These are phyloP conservation scores for Oenanthe javanica DNA, from an alignment of 140 eudicot species.

Conservation along the genomic window DNA sequence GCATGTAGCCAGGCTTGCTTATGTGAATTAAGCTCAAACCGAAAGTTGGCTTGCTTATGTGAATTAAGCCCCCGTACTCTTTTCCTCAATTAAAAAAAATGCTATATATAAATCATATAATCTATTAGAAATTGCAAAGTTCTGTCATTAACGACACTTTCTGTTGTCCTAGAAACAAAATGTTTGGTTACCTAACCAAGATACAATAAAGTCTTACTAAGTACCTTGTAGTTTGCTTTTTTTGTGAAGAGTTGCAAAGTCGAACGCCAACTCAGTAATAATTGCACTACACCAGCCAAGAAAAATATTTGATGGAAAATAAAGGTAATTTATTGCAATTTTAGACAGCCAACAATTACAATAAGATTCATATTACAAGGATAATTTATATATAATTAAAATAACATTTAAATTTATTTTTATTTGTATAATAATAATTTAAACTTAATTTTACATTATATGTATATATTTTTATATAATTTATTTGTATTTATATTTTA, in stretches of 20 bases:
- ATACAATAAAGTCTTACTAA: neutral
- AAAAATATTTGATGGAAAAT: slow-evolving; percentile 28
- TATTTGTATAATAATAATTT: too few species aligned
- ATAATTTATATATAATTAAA: neutral
- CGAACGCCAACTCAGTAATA: slow-evolving; percentile 43
- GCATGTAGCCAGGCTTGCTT: neutral
- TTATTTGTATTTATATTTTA: too few species aligned
- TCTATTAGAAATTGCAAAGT: neutral
- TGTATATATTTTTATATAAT: too few species aligned
- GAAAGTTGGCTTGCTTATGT: too few species aligned
- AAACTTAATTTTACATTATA: too few species aligned
- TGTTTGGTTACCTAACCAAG: neutral
- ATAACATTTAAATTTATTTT: neutral
- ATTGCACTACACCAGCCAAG: slow-evolving; percentile 35
- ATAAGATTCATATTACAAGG: neutral
- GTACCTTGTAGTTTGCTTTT: slow-evolving; percentile 43
- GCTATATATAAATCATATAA: neutral
- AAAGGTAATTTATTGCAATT: too few species aligned
- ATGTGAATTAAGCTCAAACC: too few species aligned
- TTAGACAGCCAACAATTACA: neutral
- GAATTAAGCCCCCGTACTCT: neutral
- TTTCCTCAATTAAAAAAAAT: neutral
- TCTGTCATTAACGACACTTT: neutral
- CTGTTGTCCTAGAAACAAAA: neutral
- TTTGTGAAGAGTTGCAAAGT: slow-evolving; percentile 39